These are phyloP conservation scores for Cladophialophora psammophila DNA, from an alignment of 2,329 filamentous ascomycete species.

Conservation along the genomic window DNA sequence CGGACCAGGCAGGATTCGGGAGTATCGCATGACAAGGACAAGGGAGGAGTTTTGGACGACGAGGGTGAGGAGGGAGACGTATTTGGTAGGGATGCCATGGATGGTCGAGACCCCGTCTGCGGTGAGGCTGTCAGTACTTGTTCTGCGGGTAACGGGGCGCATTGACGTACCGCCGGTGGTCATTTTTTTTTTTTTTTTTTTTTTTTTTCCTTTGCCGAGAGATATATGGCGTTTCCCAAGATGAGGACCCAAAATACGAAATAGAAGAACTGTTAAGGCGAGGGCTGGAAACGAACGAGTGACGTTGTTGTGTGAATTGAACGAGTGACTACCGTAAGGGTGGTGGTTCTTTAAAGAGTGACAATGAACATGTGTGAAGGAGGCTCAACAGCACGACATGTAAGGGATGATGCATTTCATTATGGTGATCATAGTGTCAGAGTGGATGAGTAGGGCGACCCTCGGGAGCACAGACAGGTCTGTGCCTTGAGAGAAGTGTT, in stretches of 20 bases:
- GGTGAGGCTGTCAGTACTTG: not conserved
- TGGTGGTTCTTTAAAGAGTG: conserved; percentile 14
- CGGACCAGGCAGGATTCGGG: conserved; percentile 88
- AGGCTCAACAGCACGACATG: conserved; percentile 15
- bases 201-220: not conserved
- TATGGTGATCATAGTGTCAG: conserved; percentile 14
- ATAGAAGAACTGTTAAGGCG: not conserved
- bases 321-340: conserved; percentile 20
- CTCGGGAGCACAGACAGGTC: conserved; percentile 9
- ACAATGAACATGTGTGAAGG: conserved; percentile 3
- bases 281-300: not conserved
- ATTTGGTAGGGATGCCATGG: conserved; percentile 38
- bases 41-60: conserved; percentile 39
- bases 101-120: conserved; percentile 28
- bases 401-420: conserved; percentile 18
- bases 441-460: conserved; percentile 1
- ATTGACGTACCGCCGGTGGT: conserved; percentile 10
- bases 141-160: too few relatives aligned
- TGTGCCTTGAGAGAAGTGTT: conserved; percentile 6
- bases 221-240: not conserved
- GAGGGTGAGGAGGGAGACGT: conserved; percentile 37
- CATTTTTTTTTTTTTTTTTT: conserved; percentile 3
- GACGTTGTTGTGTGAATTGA: conserved; percentile 7
- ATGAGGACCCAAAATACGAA: not conserved
- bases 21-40: conserved; percentile 74